phyloP scores from a whole-genome alignment of 495 filamentous ascomycete genomes.

The Neurospora cerealis region DNA sequence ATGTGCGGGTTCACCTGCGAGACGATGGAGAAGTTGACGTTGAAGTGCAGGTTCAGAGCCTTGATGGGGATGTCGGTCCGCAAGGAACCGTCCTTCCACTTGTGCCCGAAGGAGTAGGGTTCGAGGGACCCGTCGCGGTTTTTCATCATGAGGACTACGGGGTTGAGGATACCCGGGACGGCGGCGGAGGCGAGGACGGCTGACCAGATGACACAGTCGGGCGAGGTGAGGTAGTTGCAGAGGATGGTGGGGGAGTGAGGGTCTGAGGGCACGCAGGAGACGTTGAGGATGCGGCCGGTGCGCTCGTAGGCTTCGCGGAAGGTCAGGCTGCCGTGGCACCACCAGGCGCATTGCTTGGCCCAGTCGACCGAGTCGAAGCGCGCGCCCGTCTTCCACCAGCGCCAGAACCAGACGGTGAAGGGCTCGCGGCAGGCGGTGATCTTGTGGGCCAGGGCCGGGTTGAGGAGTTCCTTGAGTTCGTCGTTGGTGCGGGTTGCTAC shows the following conservation, averaged over 20 bases:
- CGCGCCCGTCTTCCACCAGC: constrained; percentile 89
- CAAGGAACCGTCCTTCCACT: constrained; percentile 95
- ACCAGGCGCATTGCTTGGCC: constrained; percentile 82
- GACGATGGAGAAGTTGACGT: constrained; percentile 95
- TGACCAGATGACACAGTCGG: constrained; percentile 97
- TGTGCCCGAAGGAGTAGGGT: constrained; percentile 89
- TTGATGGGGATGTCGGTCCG: constrained; percentile 94
- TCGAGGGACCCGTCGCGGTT: constrained; percentile 52
- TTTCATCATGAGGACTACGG: constrained; percentile 96
- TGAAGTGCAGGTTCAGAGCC: constrained; percentile 89
- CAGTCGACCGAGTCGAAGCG: constrained; percentile 89
- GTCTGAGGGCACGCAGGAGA: constrained; percentile 93
- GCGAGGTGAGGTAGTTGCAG: constrained; percentile 85
- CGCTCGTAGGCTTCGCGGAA: constrained; percentile 92
- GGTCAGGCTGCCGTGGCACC: constrained; percentile 77
- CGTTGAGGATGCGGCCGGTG: constrained; percentile 89
- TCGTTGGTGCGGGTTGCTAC: constrained; percentile 85
- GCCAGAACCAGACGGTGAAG: constrained; percentile 61
- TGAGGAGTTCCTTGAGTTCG: constrained; percentile 73
- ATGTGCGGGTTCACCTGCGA: constrained; percentile 96
- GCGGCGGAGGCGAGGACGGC: constrained; percentile 92
- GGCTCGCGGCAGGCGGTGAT: constrained; percentile 79
- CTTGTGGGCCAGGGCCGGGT: constrained; percentile 72
- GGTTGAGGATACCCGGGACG: constrained; percentile 91
- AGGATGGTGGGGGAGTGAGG: constrained; percentile 88